Evolutionary conservation across 1,284 basidiomycete species (phyloP).

Genomic region (Amylostereum areolatum): DNA sequence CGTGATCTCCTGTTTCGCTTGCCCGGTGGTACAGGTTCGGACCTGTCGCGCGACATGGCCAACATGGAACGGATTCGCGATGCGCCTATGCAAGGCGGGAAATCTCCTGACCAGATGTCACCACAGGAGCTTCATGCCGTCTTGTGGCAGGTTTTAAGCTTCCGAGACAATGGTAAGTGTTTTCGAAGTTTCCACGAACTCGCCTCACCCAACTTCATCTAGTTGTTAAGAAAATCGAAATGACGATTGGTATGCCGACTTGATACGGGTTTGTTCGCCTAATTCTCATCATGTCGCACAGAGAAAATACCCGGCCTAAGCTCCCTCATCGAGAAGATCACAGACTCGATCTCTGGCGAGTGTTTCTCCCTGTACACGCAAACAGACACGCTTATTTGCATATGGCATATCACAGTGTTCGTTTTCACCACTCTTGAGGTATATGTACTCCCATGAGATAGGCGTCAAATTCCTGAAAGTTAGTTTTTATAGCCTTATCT

Average conservation of each 20-base stretch:
- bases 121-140: conserved; percentile 84
- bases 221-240: conserved; percentile 83
- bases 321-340: conserved; percentile 77
- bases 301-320: conserved; percentile 70
- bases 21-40: conserved; percentile 52
- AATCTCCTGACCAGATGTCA: conserved; percentile 74
- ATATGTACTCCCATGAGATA: conserved; percentile 2
- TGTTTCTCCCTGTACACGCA: conserved; percentile 1
- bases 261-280: not conserved
- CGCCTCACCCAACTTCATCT: not conserved
- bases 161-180: conserved; percentile 56
- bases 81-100: conserved; percentile 45
- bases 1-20: conserved; percentile 52
- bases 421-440: conserved; percentile 77
- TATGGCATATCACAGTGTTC: conserved; percentile 44
- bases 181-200: not conserved
- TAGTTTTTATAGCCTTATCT: conserved; percentile 58
- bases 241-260: conserved; percentile 64
- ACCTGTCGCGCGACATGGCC: conserved; percentile 74
- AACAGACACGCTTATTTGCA: not conserved
- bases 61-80: conserved; percentile 67
- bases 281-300: conserved; percentile 13
- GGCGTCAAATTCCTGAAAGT: too few species aligned
- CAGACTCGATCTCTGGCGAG: conserved; percentile 67
- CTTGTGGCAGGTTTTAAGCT: conserved; percentile 83